phyloP scores from a whole-genome alignment of 805 yeast genomes.

The Yarrowia bubula region DNA sequence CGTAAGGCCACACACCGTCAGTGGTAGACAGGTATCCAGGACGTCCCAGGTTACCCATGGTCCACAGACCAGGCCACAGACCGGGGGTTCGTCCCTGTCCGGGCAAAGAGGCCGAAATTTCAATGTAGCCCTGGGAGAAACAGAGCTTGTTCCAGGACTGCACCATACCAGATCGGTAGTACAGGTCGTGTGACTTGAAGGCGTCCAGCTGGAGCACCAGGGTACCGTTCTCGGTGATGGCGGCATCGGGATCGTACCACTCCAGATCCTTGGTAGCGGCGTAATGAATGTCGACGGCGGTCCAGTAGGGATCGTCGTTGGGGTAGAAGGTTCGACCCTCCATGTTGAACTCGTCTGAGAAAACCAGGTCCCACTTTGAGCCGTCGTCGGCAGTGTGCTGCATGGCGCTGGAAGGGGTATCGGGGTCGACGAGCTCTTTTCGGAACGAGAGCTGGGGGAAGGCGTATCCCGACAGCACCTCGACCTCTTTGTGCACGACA shows the following conservation, averaged over 20 bases:
- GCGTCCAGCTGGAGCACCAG: constrained; percentile 74
- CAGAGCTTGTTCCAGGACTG: constrained; percentile 92
- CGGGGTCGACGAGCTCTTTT: constrained; percentile 63
- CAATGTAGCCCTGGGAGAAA: constrained; percentile 78
- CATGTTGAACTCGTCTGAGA: constrained; percentile 86
- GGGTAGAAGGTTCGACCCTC: constrained; percentile 88
- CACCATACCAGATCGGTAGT: constrained; percentile 86
- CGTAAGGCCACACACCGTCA: constrained; percentile 94
- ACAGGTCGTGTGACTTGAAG: constrained; percentile 69
- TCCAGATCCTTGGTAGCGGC: constrained; percentile 87
- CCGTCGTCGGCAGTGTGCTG: constrained; percentile 60
- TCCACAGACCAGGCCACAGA: constrained; percentile 96
- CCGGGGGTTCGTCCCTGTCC: constrained; percentile 77
- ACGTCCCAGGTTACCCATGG: constrained; percentile 88
- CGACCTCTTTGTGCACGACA: constrained; percentile 30
- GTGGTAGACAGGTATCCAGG: constrained; percentile 86
- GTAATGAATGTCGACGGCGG: constrained; percentile 78
- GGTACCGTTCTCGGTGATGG: constrained; percentile 71
- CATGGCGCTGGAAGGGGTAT: constrained; percentile 57
- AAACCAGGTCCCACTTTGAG: constrained; percentile 69
- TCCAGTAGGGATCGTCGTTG: constrained; percentile 90
- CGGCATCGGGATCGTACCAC: constrained; percentile 95
- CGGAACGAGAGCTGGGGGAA: constrained; percentile 64
- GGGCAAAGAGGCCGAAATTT: constrained; percentile 74
- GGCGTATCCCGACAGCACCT: constrained; percentile 51